Conservation (phyloP, 768 basidiomycete species). For the Gyrodon lividus region DNA sequence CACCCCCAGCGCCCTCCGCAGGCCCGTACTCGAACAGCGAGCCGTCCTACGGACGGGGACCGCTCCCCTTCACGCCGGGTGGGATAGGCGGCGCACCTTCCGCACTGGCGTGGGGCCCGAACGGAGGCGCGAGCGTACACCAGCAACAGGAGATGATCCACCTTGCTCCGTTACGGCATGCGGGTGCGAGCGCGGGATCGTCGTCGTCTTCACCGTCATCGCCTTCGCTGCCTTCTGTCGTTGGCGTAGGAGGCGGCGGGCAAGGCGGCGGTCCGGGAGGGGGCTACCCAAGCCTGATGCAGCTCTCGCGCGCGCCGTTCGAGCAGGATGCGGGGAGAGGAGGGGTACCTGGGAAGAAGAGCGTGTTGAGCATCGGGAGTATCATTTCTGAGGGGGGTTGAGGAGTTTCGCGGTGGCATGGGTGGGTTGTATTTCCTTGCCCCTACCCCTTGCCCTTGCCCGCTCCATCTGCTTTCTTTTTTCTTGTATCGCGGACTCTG, state of each 20-base stretch:
- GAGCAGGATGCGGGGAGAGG: slow-evolving; percentile 30
- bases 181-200: slow-evolving; percentile 7
- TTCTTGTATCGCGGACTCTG: too few relatives aligned
- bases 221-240: slow-evolving; percentile 22
- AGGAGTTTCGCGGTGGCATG: neutral
- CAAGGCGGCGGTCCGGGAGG: neutral
- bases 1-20: slow-evolving; percentile 8
- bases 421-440: too few relatives aligned
- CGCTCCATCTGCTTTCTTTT: too few relatives aligned
- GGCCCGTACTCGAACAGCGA: neutral
- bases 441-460: too few relatives aligned
- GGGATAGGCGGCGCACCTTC: neutral
- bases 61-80: too few relatives aligned
- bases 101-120: slow-evolving; percentile 18
- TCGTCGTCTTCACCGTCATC: slow-evolving; percentile 29
- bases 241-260: neutral
- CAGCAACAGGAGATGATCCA: slow-evolving; percentile 35
- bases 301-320: slow-evolving; percentile 32
- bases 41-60: too few relatives aligned
- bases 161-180: slow-evolving; percentile 34
- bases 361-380: slow-evolving; percentile 66
- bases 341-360: slow-evolving; percentile 49
- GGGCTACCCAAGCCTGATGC: slow-evolving; percentile 27
- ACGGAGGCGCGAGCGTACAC: slow-evolving; percentile 10
- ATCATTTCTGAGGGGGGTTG: slow-evolving; percentile 55